Evolutionary conservation across 1,284 basidiomycete genomes (phyloP), one percentile per base, ranked within the genome.

Genomic region (Cryptococcus sp.): DNA sequence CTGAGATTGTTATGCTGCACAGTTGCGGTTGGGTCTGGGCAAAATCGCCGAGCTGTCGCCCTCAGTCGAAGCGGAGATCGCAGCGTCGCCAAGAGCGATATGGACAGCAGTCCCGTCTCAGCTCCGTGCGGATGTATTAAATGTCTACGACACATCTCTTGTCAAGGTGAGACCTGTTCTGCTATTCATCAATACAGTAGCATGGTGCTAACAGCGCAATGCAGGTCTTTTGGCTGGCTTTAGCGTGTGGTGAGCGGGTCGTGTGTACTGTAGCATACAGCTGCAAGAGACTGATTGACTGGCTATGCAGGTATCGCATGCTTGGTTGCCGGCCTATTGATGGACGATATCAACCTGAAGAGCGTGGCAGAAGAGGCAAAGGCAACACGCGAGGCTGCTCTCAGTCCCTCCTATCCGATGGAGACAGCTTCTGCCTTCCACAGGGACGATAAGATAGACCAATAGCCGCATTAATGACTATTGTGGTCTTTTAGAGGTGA

Each of bases 281-380:
- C 23, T 8, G 39, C 39, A 25, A 27, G 38, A 23, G 8, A 39
- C 47, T 19, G 19, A 19, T 22, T 31, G n/a, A 48, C 13, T 17
- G 47, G 38, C 23, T 27, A n/a, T 19, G 42, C 20, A 63, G 61
- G 58, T 16, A 50, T 60, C 50, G 47, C 57, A 13, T 61, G 61
- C 39, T 25, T 66, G 8, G 17, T 60, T 25, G 52, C 59, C 13
- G 53, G 50, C 10, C 41, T 59, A 4, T 44, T 56, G 31, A 61
- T 63, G 61, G 50, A 55, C 8, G 50, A 66, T 47, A 51, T 66
- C 38, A 56, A 66, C 47, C 49, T 66, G 39, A 62, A 62, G 47
- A 51, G 53, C 15, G 54, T 59, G 5, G 61, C 52, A 1, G 59
- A 63, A 39, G 54, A 57, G 15, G 61, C 59, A 16, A 59, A 59